Evolutionary conservation across 768 basidiomycete species (phyloP).

Genomic region (Mycena latifolia): DNA sequence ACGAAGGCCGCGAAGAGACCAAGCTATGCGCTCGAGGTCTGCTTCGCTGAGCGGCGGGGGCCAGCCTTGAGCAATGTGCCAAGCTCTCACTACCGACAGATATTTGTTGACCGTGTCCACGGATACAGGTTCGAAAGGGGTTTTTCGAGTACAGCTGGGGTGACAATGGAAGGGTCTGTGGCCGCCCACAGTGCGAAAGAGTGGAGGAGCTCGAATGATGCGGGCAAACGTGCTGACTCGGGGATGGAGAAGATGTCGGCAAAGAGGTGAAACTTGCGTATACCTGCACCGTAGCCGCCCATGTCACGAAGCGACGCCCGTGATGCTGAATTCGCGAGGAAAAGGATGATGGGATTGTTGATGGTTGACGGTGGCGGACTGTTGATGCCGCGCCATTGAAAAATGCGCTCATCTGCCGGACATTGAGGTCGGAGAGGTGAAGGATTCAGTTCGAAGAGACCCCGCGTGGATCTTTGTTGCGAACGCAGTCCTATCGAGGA

Average conservation of each 20-base stretch:
- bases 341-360: constrained; percentile 35
- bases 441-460: constrained; percentile 25
- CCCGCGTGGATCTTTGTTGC: background rate
- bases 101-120: constrained; percentile 45
- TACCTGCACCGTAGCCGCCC: constrained; percentile 33
- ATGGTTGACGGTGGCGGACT: constrained; percentile 39
- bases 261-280: constrained; percentile 44
- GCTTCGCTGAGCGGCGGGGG: constrained; percentile 43
- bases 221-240: constrained; percentile 41
- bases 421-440: constrained; percentile 42
- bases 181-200: constrained; percentile 52
- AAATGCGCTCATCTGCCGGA: constrained; percentile 39
- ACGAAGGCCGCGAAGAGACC: constrained; percentile 45
- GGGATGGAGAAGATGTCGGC: constrained; percentile 48
- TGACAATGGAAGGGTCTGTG: constrained; percentile 40
- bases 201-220: constrained; percentile 44
- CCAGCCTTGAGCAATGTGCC: constrained; percentile 56
- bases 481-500: background rate
- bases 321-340: constrained; percentile 37
- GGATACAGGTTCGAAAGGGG: constrained; percentile 48
- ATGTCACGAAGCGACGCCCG: constrained; percentile 38
- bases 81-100: constrained; percentile 49
- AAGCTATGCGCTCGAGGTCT: constrained; percentile 39
- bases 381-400: constrained; percentile 50
- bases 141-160: constrained; percentile 13